These are phyloP conservation scores for Aspergillus sclerotiicarbonarius DNA, from an alignment of 495 filamentous ascomycete species.

Conservation along the genomic window DNA sequence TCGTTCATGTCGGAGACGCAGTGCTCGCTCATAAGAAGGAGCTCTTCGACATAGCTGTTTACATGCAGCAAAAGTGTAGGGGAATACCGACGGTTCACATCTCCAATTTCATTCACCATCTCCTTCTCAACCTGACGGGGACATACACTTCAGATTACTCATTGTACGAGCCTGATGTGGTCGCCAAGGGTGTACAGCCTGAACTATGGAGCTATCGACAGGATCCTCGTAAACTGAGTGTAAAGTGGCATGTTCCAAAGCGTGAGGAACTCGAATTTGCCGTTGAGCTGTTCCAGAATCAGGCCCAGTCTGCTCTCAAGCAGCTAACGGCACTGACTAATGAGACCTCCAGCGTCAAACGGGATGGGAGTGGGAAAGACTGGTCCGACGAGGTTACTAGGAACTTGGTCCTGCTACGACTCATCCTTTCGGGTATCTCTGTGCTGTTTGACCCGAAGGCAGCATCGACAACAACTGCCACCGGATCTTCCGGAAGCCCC, in stretches of 20 bases:
- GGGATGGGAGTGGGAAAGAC: constrained; percentile 92
- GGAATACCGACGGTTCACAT: constrained; percentile 93
- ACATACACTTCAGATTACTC: constrained; percentile 89
- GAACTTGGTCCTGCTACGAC: constrained; percentile 79
- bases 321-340: constrained; percentile 73
- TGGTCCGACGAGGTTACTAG: constrained; percentile 97
- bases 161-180: constrained; percentile 70
- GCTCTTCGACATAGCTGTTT: constrained; percentile 85
- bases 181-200: constrained; percentile 56
- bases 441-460: constrained; percentile 80
- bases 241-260: constrained; percentile 87
- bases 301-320: constrained; percentile 64
- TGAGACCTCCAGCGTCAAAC: constrained; percentile 78
- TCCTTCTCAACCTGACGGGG: constrained; percentile 94
- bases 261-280: constrained; percentile 82
- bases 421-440: constrained; percentile 84
- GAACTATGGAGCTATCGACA: constrained; percentile 76
- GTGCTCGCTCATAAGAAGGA: constrained; percentile 85
- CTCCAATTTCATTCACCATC: constrained; percentile 95
- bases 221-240: constrained; percentile 68
- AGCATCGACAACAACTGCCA: constrained; percentile 46
- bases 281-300: constrained; percentile 78
- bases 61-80: constrained; percentile 92
- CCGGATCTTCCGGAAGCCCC: constrained; percentile 22
- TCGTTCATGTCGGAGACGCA: constrained; percentile 89